A percentile compares a stretch with the other conserved stretches of the same genome.
These are phyloP conservation scores for Botrytis elliptica DNA, from an alignment of 2,329 filamentous ascomycete genomes.

Conservation along the genomic window DNA sequence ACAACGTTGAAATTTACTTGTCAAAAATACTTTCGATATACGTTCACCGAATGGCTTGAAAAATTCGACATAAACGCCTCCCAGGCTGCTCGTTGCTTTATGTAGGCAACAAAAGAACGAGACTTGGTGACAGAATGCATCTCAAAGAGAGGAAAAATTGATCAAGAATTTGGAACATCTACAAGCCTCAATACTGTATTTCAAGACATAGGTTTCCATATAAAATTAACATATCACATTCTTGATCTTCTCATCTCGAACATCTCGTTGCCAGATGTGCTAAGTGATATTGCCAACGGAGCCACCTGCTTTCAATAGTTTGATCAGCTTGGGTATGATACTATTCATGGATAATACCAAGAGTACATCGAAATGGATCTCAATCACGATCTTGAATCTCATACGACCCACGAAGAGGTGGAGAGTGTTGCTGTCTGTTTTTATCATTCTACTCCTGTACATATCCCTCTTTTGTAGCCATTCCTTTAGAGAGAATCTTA, in stretches of 20 bases:
- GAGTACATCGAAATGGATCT: neutral
- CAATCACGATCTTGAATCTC: neutral
- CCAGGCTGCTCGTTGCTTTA: neutral
- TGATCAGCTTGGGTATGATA: neutral
- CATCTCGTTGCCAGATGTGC: neutral
- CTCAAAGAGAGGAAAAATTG: neutral
- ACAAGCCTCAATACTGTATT: neutral
- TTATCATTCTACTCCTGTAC: neutral
- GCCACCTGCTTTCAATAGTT: slow-evolving; percentile 19
- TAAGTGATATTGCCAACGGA: neutral
- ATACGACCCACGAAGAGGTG: neutral
- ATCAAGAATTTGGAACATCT: slow-evolving; percentile 1
- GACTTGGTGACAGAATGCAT: neutral
- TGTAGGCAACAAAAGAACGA: neutral
- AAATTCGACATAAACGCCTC: neutral
- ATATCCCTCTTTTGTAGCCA: neutral
- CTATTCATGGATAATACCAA: neutral
- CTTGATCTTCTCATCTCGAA: neutral
- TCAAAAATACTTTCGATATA: neutral
- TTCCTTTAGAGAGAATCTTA: neutral
- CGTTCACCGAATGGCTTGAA: neutral
- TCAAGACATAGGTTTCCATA: neutral
- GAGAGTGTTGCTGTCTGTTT: neutral
- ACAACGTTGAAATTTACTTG: neutral
- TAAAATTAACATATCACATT: slow-evolving; percentile 1